phyloP scores from a whole-genome alignment of 2,329 filamentous ascomycete species.

The Aspergillus brunneoviolaceus region DNA sequence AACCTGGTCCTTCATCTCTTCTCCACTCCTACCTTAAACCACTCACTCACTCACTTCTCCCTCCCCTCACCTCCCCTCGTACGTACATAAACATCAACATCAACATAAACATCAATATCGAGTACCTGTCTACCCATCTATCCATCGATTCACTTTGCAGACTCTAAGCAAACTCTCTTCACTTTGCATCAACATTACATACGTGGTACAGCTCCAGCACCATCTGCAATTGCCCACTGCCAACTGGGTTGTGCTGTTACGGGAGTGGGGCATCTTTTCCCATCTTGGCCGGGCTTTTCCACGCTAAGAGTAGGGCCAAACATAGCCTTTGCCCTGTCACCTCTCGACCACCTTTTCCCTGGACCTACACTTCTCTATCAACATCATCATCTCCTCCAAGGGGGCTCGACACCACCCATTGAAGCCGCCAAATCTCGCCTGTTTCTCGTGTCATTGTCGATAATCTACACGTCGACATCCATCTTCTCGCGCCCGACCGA shows the following conservation, averaged over 20 bases:
- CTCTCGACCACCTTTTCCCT: conserved; percentile 30
- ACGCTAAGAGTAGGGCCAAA: conserved; percentile 46
- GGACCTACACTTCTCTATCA: conserved; percentile 17
- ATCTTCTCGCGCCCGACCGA: conserved; percentile 3
- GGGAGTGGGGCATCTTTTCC: conserved; percentile 32
- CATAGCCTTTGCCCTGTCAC: conserved; percentile 41
- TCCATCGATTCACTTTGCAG: conserved; percentile 4
- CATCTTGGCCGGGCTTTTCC: conserved; percentile 32
- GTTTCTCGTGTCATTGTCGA: conserved; percentile 20
- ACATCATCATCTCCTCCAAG: conserved; percentile 14
- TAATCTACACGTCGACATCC: conserved; percentile 5
- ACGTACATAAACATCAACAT: background rate
- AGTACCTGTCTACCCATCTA: background rate
- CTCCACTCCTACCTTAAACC: background rate
- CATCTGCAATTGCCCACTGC: conserved; percentile 25
- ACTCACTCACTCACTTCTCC: background rate
- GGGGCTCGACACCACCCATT: conserved; percentile 7
- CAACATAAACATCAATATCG: background rate
- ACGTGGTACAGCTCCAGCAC: conserved; percentile 8
- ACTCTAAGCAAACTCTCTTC: conserved; percentile 11
- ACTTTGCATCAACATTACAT: conserved; percentile 12
- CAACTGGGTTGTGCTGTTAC: conserved; percentile 29
- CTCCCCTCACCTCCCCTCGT: background rate
- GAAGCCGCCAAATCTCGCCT: conserved; percentile 15
- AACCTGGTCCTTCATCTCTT: conserved; percentile 6